Conservation (phyloP, 2,329 filamentous ascomycete species). For the Aspergillus sp. region DNA sequence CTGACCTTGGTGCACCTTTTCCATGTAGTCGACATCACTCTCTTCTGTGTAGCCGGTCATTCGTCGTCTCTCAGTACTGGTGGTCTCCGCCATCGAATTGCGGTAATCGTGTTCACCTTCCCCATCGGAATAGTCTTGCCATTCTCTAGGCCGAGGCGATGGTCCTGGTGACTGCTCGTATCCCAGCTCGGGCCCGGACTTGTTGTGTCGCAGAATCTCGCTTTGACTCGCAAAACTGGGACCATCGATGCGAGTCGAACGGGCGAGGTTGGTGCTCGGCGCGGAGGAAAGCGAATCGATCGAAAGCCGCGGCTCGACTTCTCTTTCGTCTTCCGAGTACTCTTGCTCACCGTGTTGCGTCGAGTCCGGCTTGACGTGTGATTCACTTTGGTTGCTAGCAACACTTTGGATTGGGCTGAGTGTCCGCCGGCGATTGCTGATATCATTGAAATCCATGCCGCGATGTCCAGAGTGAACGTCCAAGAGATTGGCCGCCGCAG, state of each 20-base stretch:
- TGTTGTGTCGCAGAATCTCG: constrained; percentile 49
- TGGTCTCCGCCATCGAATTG: constrained; percentile 46
- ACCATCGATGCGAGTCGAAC: constrained; percentile 54
- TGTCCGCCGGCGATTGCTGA: constrained; percentile 64
- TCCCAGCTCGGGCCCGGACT: constrained; percentile 35
- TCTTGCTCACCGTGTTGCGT: constrained; percentile 51
- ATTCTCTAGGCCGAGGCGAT: constrained; percentile 20
- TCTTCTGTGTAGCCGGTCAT: constrained; percentile 55
- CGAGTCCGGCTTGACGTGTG: constrained; percentile 61
- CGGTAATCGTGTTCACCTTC: constrained; percentile 54
- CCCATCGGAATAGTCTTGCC: constrained; percentile 27
- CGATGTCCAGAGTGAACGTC: constrained; percentile 49
- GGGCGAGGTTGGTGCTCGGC: constrained; percentile 57
- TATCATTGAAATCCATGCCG: constrained; percentile 52
- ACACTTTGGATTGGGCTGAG: constrained; percentile 91
- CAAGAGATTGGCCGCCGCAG: constrained; percentile 38
- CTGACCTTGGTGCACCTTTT: constrained; percentile 63
- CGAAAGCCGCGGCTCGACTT: constrained; percentile 49
- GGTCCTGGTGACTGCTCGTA: constrained; percentile 35
- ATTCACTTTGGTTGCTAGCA: constrained; percentile 76
- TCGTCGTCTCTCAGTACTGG: constrained; percentile 52
- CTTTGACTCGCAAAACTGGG: constrained; percentile 51
- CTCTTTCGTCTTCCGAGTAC: constrained; percentile 63
- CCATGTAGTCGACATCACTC: constrained; percentile 56
- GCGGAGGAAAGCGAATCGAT: constrained; percentile 59